Percentiles rank a stretch among this genome's conserved stretches.
phyloP scores from a whole-genome alignment of 768 basidiomycete species.

The Mycena leptocephala region DNA sequence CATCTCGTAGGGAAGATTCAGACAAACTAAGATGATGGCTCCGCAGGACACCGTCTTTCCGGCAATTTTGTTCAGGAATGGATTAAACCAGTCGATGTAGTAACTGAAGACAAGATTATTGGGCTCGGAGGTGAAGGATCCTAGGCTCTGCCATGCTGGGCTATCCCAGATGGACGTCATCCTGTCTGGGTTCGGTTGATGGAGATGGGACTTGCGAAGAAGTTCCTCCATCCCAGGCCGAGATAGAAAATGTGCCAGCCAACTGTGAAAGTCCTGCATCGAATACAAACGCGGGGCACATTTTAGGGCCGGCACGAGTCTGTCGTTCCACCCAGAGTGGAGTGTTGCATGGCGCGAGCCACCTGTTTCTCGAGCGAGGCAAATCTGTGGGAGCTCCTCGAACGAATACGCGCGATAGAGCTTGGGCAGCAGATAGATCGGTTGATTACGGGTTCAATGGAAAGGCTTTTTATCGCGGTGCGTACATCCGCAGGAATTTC shows the following conservation, averaged over 20 bases:
- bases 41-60: constrained; percentile 28
- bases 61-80: constrained; percentile 35
- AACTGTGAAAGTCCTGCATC: constrained; percentile 17
- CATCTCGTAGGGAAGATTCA: constrained; percentile 41
- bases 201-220: constrained; percentile 18
- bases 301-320: constrained; percentile 21
- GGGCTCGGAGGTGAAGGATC: constrained; percentile 19
- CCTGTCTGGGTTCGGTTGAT: constrained; percentile 6
- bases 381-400: constrained; percentile 13
- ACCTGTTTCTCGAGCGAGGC: constrained; percentile 10
- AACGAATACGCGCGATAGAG: constrained; percentile 20
- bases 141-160: constrained; percentile 29
- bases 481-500: constrained; percentile 14
- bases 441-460: constrained; percentile 17
- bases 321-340: constrained; percentile 24
- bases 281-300: constrained; percentile 23
- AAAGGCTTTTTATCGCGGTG: constrained; percentile 17
- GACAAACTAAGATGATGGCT: constrained; percentile 38
- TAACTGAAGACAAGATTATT: constrained; percentile 22
- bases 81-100: constrained; percentile 41
- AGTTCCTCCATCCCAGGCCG: constrained; percentile 30
- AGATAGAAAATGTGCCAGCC: constrained; percentile 25
- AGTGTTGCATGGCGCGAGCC: not conserved
- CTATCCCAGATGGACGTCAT: constrained; percentile 31
- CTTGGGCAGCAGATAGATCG: constrained; percentile 24